A percentile compares a stretch with the other conserved stretches of the same genome.
phyloP scores from a whole-genome alignment of 495 filamentous ascomycete species.

The Entonaema liquescens region DNA sequence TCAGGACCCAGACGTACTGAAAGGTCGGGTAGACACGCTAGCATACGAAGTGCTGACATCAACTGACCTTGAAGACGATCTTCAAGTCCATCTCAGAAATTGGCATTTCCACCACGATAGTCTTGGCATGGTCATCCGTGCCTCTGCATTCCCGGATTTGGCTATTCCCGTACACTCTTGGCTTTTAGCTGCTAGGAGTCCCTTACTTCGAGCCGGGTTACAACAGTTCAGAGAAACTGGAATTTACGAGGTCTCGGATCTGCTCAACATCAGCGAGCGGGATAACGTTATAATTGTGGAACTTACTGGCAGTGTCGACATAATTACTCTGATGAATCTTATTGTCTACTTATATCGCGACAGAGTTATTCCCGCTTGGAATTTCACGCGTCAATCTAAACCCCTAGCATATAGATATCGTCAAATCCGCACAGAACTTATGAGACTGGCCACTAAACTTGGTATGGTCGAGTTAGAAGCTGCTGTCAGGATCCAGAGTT shows the following conservation, averaged over 20 bases:
- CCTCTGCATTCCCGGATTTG: conserved; percentile 68
- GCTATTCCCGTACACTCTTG: conserved; percentile 85
- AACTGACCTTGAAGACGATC: conserved; percentile 64
- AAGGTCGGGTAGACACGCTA: conserved; percentile 46
- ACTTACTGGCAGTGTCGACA: conserved; percentile 70
- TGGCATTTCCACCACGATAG: conserved; percentile 48
- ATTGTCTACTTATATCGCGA: conserved; percentile 85
- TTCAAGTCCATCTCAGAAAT: conserved; percentile 53
- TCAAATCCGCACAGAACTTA: conserved; percentile 80
- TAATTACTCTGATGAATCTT: conserved; percentile 79
- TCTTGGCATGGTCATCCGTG: conserved; percentile 59
- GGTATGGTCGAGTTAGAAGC: conserved; percentile 74
- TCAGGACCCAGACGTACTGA: conserved; percentile 46
- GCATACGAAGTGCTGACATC: conserved; percentile 61
- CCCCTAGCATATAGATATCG: conserved; percentile 74
- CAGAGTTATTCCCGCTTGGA: conserved; percentile 83
- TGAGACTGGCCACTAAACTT: conserved; percentile 76
- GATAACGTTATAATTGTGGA: conserved; percentile 62
- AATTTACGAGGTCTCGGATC: conserved; percentile 54
- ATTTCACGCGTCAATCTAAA: conserved; percentile 68
- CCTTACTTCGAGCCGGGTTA: conserved; percentile 70
- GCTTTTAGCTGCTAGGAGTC: conserved; percentile 76
- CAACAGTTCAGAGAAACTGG: conserved; percentile 57
- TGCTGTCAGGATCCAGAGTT: conserved; percentile 75
- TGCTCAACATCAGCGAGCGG: conserved; percentile 65